Conservation (phyloP, 2,329 filamentous ascomycete genomes). For the Hypoxylon sp. region DNA sequence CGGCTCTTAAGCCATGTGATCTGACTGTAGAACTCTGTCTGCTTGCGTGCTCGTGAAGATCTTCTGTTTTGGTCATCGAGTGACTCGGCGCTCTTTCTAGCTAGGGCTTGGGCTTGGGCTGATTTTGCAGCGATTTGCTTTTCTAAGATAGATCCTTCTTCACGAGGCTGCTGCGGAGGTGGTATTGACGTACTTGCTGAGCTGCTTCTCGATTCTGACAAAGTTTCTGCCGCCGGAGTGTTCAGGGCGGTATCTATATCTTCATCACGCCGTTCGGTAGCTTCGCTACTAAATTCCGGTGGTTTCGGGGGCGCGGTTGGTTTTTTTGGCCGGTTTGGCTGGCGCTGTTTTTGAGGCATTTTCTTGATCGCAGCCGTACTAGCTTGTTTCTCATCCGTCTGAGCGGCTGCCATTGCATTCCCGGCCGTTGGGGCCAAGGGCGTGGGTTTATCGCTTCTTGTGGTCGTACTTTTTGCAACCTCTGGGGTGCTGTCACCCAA, state of each 20-base stretch:
- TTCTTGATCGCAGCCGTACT: background rate
- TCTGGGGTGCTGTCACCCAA: constrained; percentile 32
- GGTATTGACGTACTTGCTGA: background rate
- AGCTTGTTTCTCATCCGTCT: background rate
- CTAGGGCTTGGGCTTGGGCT: constrained; percentile 3
- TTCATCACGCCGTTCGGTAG: background rate
- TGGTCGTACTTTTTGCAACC: background rate
- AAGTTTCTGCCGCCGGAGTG: background rate
- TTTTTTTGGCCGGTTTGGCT: constrained; percentile 28
- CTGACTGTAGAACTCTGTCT: constrained; percentile 34
- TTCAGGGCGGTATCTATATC: background rate
- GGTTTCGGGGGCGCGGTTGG: constrained; percentile 5
- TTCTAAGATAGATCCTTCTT: constrained; percentile 7
- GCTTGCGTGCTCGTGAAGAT: constrained; percentile 35
- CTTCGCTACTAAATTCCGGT: background rate
- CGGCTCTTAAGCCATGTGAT: constrained; percentile 28
- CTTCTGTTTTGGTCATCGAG: constrained; percentile 25
- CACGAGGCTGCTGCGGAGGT: background rate
- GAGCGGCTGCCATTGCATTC: constrained; percentile 1
- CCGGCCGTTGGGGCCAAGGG: background rate
- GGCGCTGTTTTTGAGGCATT: constrained; percentile 12
- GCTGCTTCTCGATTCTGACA: background rate
- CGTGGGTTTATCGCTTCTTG: constrained; percentile 17
- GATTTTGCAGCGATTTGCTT: constrained; percentile 21
- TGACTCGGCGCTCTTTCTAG: constrained; percentile 1